Evolutionary conservation across 306 rosid species (phyloP).

Genomic region (Ormosia emarginata): DNA sequence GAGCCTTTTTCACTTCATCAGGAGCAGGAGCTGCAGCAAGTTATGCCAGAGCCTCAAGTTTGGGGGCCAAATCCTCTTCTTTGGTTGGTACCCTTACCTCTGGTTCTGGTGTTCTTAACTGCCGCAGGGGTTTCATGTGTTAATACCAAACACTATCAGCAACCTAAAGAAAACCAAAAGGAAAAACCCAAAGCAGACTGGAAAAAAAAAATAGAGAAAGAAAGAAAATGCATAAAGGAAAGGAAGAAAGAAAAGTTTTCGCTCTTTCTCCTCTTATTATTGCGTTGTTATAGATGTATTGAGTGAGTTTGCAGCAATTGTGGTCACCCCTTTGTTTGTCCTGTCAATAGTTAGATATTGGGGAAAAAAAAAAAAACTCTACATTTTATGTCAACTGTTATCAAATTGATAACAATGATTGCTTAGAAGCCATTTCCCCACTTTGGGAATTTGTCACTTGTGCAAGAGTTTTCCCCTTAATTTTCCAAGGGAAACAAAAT

Average conservation of each 20-base stretch:
- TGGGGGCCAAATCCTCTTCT: constrained; percentile 94
- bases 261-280: constrained; percentile 48
- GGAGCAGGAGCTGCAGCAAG: constrained; percentile 81
- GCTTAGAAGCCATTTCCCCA: constrained; percentile 23
- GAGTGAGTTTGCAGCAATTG: constrained; percentile 53
- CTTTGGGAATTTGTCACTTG: not conserved
- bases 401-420: constrained; percentile 36
- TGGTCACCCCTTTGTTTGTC: constrained; percentile 41
- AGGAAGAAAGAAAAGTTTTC: constrained; percentile 47
- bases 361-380: constrained; percentile 25
- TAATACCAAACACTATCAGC: constrained; percentile 34
- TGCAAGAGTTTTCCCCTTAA: constrained; percentile 20
- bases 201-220: not conserved
- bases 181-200: not conserved
- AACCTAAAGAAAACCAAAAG: constrained; percentile 1
- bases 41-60: constrained; percentile 98
- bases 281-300: constrained; percentile 40
- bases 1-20: constrained; percentile 82
- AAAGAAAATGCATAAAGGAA: constrained; percentile 19
- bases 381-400: constrained; percentile 47
- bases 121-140: constrained; percentile 67
- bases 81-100: constrained; percentile 71
- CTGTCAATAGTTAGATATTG: constrained; percentile 48
- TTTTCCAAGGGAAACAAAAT: constrained; percentile 25
- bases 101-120: constrained; percentile 65